Percentiles rank a stretch among this genome's conserved stretches.
phyloP scores from a whole-genome alignment of 2,329 filamentous ascomycete species.

The Exophiala phaeomuriformis region DNA sequence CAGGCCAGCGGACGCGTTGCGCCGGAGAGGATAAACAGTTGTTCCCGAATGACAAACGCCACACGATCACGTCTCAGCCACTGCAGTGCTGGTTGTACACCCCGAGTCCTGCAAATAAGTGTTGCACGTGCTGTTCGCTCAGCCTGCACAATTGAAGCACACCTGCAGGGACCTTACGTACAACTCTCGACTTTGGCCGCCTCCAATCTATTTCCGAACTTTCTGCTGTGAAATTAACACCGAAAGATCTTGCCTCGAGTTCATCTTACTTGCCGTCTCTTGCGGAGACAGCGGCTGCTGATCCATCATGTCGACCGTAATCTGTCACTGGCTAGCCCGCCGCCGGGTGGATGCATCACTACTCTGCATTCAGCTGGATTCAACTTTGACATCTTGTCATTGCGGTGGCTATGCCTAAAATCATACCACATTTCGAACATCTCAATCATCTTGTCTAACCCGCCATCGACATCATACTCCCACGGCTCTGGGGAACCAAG shows the following conservation, averaged over 20 bases:
- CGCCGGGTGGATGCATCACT: background rate
- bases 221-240: background rate
- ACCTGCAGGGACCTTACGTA: too few relatives aligned
- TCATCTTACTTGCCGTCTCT: background rate
- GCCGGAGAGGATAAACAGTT: constrained; percentile 3
- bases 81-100: too few relatives aligned
- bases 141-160: too few relatives aligned
- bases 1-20: background rate
- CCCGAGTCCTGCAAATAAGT: too few relatives aligned
- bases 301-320: background rate
- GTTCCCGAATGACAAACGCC: background rate
- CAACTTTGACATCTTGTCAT: constrained; percentile 2
- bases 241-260: background rate
- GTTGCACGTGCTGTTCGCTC: too few relatives aligned
- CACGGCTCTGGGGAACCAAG: constrained; percentile 1
- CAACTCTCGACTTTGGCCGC: background rate
- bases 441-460: constrained; percentile 1
- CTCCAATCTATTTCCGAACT: background rate
- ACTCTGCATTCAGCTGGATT: background rate
- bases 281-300: background rate
- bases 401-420: constrained; percentile 1
- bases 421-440: background rate
- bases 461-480: constrained; percentile 7
- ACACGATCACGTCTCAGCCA: too few relatives aligned
- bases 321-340: background rate